phyloP scores from a whole-genome alignment of 164 flowering plant species.

The Kalanchoe fedtschenkoi region DNA sequence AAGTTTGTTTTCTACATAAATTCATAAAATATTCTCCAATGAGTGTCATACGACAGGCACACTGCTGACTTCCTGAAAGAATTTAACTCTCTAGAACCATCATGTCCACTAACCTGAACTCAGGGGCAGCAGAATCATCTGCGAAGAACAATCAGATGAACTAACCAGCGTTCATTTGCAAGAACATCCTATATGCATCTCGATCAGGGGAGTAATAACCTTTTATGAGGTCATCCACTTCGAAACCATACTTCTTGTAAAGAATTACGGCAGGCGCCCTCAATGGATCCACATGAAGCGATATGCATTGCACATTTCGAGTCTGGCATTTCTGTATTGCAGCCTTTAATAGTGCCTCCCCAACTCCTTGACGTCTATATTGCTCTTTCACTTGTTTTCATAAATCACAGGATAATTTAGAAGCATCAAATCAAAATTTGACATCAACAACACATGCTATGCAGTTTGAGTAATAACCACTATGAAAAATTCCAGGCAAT shows the following conservation, averaged over 20 bases:
- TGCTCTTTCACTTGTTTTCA: constrained; percentile 55
- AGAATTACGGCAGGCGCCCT: constrained; percentile 57
- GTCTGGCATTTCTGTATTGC: constrained; percentile 65
- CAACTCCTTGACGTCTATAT: constrained; percentile 59
- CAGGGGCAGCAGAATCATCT: too few species aligned
- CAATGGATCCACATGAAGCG: constrained; percentile 78
- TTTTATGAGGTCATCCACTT: constrained; percentile 45
- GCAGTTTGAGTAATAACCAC: not conserved
- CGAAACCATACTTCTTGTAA: constrained; percentile 70
- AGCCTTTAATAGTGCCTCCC: constrained; percentile 64
- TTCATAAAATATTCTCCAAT: too few species aligned
- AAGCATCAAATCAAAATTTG: not conserved
- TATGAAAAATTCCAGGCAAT: not conserved
- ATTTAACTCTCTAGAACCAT: too few species aligned
- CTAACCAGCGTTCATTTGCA: constrained; percentile 33
- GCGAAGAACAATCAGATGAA: not conserved
- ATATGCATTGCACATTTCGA: constrained; percentile 46
- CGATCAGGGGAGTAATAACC: constrained; percentile 64
- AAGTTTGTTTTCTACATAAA: too few species aligned
- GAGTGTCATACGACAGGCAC: too few species aligned
- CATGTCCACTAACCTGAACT: too few species aligned
- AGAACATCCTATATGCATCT: constrained; percentile 80
- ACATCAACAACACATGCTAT: not conserved
- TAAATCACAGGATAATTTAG: not conserved
- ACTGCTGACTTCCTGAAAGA: too few species aligned